Evolutionary conservation across 208 protist genomes (phyloP).

Genomic region (Phytomonas serpens): DNA sequence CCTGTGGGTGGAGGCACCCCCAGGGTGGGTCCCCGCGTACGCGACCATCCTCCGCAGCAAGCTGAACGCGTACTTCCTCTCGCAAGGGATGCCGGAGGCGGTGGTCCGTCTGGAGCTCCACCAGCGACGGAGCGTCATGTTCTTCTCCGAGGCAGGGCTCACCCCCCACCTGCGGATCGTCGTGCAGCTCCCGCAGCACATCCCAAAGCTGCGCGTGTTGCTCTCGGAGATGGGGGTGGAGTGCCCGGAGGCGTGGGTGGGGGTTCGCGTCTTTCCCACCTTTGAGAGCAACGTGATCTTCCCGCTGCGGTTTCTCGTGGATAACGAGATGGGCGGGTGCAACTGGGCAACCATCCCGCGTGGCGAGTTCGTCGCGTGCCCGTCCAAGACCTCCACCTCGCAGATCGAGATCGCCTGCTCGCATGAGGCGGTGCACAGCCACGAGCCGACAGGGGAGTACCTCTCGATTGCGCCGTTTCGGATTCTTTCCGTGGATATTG

Average conservation of each 20-base stretch:
- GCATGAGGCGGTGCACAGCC: slow-evolving; percentile 79
- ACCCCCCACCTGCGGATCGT: slow-evolving; percentile 78
- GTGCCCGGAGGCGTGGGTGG: slow-evolving; percentile 67
- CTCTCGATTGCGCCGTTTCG: slow-evolving; percentile 96
- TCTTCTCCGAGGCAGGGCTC: slow-evolving; percentile 48
- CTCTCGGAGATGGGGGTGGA: slow-evolving; percentile 67
- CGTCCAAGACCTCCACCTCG: slow-evolving; percentile 54
- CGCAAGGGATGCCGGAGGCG: slow-evolving; percentile 49
- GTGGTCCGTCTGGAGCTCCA: slow-evolving; percentile 80
- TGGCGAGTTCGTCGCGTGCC: slow-evolving; percentile 34
- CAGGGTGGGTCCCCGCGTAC: slow-evolving; percentile 67
- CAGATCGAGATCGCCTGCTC: slow-evolving; percentile 92
- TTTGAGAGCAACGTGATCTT: slow-evolving; percentile 99
- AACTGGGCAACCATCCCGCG: slow-evolving; percentile 92
- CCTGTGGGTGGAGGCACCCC: slow-evolving; percentile 90
- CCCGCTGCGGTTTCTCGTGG: slow-evolving; percentile 98
- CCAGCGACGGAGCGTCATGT: slow-evolving; percentile 68
- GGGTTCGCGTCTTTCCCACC: slow-evolving; percentile 84
- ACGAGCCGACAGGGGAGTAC: slow-evolving; percentile 88
- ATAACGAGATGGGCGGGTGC: slow-evolving; percentile 93
- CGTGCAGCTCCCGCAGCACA: slow-evolving; percentile 86
- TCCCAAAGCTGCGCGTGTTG: slow-evolving; percentile 76
- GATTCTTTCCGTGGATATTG: slow-evolving; percentile 99
- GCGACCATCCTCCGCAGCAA: slow-evolving; percentile 56
- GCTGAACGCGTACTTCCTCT: slow-evolving; percentile 68